These are phyloP conservation scores for Mucor irregularis DNA, from an alignment of 371 early-diverging fungal species.

Conservation along the genomic window DNA sequence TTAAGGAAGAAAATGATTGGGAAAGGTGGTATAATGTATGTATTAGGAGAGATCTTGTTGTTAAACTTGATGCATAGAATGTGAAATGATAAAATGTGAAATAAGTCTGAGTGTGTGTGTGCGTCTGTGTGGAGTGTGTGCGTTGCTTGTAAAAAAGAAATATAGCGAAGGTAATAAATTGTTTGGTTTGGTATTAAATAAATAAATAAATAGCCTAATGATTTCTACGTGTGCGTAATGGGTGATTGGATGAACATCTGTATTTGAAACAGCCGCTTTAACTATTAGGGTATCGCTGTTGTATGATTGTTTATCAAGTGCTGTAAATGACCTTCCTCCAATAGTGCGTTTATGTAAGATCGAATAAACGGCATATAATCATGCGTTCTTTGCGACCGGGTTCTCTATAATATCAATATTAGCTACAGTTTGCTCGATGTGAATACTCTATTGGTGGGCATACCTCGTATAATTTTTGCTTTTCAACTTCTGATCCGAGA, in stretches of 20 bases:
- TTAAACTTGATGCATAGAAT: neutral
- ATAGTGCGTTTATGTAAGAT: conserved; percentile 20
- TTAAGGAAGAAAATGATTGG: neutral
- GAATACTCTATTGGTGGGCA: neutral
- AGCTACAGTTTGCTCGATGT: neutral
- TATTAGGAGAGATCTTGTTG: neutral
- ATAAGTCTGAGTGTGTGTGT: neutral
- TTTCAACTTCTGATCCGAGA: conserved; percentile 19
- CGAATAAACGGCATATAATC: conserved; percentile 27
- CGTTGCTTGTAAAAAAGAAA: neutral
- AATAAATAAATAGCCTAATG: conserved; percentile 3
- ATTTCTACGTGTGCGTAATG: too few relatives aligned
- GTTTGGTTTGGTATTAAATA: neutral
- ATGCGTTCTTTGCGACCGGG: conserved; percentile 10
- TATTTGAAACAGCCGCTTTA: neutral
- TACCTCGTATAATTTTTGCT: conserved; percentile 22
- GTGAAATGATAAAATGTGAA: neutral
- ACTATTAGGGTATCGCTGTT: too few relatives aligned
- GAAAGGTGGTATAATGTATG: neutral
- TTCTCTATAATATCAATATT: neutral
- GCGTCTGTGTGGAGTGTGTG: neutral
- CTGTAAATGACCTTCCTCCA: conserved; percentile 21
- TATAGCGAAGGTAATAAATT: neutral
- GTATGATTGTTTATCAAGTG: neutral
- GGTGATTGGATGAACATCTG: too few relatives aligned